Evolutionary conservation across 2,329 filamentous ascomycete species (phyloP), one percentile per base, ranked within the genome.

Genomic region (Sarocladiaceae sp.): DNA sequence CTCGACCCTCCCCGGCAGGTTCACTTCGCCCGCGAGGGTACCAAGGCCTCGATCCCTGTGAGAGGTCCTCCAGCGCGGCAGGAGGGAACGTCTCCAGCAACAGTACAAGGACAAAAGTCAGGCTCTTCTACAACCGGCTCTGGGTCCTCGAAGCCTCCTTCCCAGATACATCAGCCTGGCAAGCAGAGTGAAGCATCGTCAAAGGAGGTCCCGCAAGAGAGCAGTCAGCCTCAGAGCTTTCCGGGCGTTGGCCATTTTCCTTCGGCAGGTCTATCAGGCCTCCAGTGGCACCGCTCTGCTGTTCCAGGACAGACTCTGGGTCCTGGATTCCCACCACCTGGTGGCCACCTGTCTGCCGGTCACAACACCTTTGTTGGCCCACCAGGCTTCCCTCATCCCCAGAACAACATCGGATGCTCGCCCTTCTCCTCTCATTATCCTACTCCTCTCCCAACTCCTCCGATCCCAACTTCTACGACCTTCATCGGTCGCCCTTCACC

Each of bases 31-130:
- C 15, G 33, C 15, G 50, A 54, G 22, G 35, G 33, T 33, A 50
- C 35, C 17, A 35, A 18, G 17, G 26, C 29, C 25, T 22, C 39
- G 6, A 15, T 33, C 18, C 7, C 13, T 18, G 23, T 25, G 56
- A 53, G 44, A 67, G 66, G 65, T 59, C 54, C 47, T 60, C 63
- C 60, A 60, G 56, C n/a, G n/a, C n/a, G n/a, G n/a, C n/a, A n/a
- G n/a, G n/a, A n/a, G n/a, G n/a, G n/a, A n/a, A n/a, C n/a, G n/a
- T n/a, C n/a, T n/a, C n/a, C n/a, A n/a, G n/a, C n/a, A n/a, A n/a
- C n/a, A n/a, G n/a, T n/a, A n/a, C n/a, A n/a, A n/a, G n/a, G n/a
- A n/a, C n/a, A n/a, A n/a, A n/a, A n/a, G n/a, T n/a, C n/a, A n/a
- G n/a, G n/a, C n/a, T n/a, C n/a, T n/a, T n/a, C n/a, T n/a, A n/a